Conservation (phyloP, 257 asterid genomes). For the Hygrophila difformis region DNA sequence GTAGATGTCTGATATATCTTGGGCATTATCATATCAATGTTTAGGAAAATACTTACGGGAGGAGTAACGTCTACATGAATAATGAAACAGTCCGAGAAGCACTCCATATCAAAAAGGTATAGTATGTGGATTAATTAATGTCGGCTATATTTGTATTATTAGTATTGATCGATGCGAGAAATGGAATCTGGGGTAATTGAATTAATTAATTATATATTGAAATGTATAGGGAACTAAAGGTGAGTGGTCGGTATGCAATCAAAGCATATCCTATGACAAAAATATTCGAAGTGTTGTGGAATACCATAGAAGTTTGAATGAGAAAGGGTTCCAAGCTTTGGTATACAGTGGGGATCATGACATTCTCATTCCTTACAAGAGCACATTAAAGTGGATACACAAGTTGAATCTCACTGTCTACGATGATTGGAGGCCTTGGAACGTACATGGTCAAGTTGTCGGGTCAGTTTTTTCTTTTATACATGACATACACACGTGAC, state of each 20-base stretch:
- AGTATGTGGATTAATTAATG: too few species aligned
- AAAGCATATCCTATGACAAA: slow-evolving; percentile 36
- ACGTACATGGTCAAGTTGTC: neutral
- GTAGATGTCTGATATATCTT: too few species aligned
- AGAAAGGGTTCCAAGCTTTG: slow-evolving; percentile 35
- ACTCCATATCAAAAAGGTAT: slow-evolving; percentile 39
- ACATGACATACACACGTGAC: too few species aligned
- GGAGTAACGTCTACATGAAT: slow-evolving; percentile 43
- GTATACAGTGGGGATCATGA: slow-evolving; percentile 11
- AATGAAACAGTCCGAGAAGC: slow-evolving; percentile 32
- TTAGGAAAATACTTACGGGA: too few species aligned
- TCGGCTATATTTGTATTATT: too few species aligned
- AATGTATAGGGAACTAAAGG: too few species aligned
- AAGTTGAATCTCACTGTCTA: neutral
- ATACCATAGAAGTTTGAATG: slow-evolving; percentile 20
- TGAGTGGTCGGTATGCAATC: too few species aligned
- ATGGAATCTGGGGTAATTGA: too few species aligned
- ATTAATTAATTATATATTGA: too few species aligned
- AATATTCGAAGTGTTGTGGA: slow-evolving; percentile 22
- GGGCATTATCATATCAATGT: too few species aligned
- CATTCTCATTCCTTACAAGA: neutral
- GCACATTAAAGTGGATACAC: neutral
- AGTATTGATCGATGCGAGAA: too few species aligned
- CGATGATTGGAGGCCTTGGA: neutral
- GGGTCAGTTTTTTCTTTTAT: neutral